Evolutionary conservation across 1,284 basidiomycete species (phyloP).

Genomic region (Malassezia arunalokei): DNA sequence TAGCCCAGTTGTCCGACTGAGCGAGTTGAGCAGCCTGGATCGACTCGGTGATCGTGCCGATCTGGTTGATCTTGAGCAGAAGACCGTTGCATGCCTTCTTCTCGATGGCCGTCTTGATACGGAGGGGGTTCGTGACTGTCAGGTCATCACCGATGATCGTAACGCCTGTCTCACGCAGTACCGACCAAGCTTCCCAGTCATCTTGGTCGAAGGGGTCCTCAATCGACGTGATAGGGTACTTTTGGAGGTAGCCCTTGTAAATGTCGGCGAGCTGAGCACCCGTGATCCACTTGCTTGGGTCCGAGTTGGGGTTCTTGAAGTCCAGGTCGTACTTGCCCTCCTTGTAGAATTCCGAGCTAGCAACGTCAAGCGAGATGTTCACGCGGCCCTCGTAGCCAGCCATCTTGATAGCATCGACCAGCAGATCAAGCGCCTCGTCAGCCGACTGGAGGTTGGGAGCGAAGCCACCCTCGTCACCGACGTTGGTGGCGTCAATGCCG

Average conservation of each 20-base stretch:
- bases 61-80: conserved; percentile 86
- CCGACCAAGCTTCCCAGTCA: conserved; percentile 95
- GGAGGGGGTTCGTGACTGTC: conserved; percentile 93
- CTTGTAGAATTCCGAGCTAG: conserved; percentile 99
- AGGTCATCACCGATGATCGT: conserved; percentile 94
- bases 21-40: conserved; percentile 93
- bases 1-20: conserved; percentile 93
- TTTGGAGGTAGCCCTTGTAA: conserved; percentile 56
- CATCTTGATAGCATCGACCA: conserved; percentile 89
- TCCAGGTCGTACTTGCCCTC: conserved; percentile 99
- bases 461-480: conserved; percentile 99
- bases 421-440: conserved; percentile 91
- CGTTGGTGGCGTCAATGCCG: conserved; percentile 94
- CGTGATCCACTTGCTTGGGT: conserved; percentile 83
- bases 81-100: conserved; percentile 99
- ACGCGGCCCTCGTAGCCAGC: conserved; percentile 97
- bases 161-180: conserved; percentile 57
- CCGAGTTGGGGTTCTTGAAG: conserved; percentile 99
- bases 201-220: conserved; percentile 99
- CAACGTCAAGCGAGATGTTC: conserved; percentile 97
- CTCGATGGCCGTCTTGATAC: conserved; percentile 98
- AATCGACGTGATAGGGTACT: conserved; percentile 56
- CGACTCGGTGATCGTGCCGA: conserved; percentile 97
- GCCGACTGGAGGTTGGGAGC: conserved; percentile 94
- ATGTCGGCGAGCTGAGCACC: conserved; percentile 85